Conservation (phyloP, 176 grass and related monocot genomes). For the Rhipidocladum racemiflorum region DNA sequence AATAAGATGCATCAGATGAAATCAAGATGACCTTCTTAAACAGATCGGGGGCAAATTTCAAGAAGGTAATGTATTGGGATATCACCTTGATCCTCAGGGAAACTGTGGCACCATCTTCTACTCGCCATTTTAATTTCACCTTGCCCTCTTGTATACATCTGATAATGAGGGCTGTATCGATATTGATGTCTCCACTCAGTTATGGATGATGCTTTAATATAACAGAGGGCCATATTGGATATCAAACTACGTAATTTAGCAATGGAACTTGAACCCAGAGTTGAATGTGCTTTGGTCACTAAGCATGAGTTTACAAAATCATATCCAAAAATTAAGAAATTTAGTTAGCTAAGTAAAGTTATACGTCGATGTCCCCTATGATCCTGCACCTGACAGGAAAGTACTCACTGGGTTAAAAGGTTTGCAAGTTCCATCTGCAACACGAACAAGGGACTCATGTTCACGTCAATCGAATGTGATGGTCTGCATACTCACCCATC, state of each 20-base stretch:
- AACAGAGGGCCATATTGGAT: not conserved
- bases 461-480: not conserved
- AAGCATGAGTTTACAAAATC: not conserved
- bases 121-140: not conserved
- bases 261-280: not conserved
- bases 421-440: not conserved
- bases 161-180: slow-evolving; percentile 31
- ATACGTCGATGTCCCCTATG: not conserved
- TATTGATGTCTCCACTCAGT: not conserved
- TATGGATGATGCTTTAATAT: not conserved
- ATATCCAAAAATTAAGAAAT: not conserved
- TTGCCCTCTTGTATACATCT: not conserved
- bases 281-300: not conserved
- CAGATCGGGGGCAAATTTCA: not conserved
- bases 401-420: not conserved
- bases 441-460: not conserved
- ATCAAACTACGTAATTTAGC: not conserved
- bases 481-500: not conserved
- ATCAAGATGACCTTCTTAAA: not conserved
- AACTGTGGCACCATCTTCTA: slow-evolving; percentile 28
- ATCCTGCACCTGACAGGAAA: not conserved
- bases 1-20: not conserved
- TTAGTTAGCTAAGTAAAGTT: not conserved
- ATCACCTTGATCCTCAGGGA: slow-evolving; percentile 37
- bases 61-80: not conserved